These are phyloP conservation scores for Solanum hybrid DNA, from an alignment of 305 asterid genomes.

Conservation along the genomic window DNA sequence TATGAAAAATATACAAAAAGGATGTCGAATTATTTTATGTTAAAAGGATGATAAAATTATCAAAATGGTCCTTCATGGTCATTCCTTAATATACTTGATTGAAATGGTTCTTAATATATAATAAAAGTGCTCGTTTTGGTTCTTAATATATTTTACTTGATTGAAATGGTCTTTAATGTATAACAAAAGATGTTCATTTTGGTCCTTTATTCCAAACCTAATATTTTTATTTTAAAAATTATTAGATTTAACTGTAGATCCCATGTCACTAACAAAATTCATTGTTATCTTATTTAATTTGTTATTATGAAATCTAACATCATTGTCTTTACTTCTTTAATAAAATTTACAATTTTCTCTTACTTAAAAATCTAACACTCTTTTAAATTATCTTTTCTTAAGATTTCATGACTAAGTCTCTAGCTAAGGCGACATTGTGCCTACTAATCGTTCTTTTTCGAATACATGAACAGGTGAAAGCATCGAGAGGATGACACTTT, in stretches of 20 bases:
- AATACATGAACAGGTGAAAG: not conserved
- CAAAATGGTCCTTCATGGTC: not conserved
- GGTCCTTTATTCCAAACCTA: not conserved
- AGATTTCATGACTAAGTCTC: not conserved
- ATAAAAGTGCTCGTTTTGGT: not conserved
- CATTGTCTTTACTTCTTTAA: not conserved
- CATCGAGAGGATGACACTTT: not conserved
- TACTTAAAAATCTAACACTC: not conserved
- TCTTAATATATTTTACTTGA: not conserved
- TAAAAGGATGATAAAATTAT: not conserved
- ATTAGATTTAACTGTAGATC: not conserved
- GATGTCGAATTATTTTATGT: not conserved
- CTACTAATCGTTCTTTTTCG: not conserved
- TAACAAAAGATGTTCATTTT: not conserved
- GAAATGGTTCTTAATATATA: not conserved
- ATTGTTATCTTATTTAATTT: too few relatives aligned
- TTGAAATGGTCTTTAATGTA: too few relatives aligned
- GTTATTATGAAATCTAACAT: not conserved
- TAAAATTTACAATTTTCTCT: not conserved
- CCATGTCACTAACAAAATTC: not conserved
- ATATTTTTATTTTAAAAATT: too few relatives aligned
- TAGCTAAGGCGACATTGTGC: not conserved
- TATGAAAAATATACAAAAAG: not conserved
- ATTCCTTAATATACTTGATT: too few relatives aligned
- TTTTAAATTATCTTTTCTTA: too few relatives aligned